These are phyloP conservation scores for Alternaria gansuensis DNA, from an alignment of 2,329 filamentous ascomycete genomes.

Conservation along the genomic window DNA sequence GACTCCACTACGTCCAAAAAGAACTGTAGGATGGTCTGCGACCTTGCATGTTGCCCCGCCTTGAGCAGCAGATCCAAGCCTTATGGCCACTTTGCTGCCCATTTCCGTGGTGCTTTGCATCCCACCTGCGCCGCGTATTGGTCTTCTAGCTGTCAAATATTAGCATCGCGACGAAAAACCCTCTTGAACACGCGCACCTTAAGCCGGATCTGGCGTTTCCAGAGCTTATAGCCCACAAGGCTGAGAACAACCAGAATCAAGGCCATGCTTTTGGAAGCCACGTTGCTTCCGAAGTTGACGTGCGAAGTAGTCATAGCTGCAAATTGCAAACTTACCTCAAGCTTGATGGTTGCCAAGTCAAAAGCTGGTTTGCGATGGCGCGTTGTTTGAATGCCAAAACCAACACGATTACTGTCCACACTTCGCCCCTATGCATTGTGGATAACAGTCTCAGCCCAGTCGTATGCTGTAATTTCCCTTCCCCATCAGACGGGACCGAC, in stretches of 20 bases:
- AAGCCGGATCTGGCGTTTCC: conserved; percentile 2
- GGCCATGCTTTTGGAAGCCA: not conserved
- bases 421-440: too few species aligned
- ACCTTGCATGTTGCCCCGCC: conserved; percentile 16
- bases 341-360: too few species aligned
- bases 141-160: conserved; percentile 6
- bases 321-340: not conserved
- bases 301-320: not conserved
- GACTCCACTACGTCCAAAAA: conserved; percentile 44
- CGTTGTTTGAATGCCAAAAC: too few species aligned
- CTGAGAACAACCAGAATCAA: not conserved
- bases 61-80: conserved; percentile 27
- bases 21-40: conserved; percentile 31
- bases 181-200: not conserved
- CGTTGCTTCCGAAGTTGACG: not conserved
- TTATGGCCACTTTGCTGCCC: conserved; percentile 22
- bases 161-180: not conserved
- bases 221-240: conserved; percentile 1
- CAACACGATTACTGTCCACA: too few species aligned
- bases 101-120: conserved; percentile 14
- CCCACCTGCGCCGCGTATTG: conserved; percentile 11
- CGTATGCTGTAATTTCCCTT: not conserved
- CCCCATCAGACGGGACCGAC: conserved; percentile 1
- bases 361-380: too few species aligned
- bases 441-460: not conserved